Percentiles rank a stretch among this genome's conserved stretches.
Conservation (phyloP, 1,139 yeast genomes). For the Scheffersomyces cryptocercus region DNA sequence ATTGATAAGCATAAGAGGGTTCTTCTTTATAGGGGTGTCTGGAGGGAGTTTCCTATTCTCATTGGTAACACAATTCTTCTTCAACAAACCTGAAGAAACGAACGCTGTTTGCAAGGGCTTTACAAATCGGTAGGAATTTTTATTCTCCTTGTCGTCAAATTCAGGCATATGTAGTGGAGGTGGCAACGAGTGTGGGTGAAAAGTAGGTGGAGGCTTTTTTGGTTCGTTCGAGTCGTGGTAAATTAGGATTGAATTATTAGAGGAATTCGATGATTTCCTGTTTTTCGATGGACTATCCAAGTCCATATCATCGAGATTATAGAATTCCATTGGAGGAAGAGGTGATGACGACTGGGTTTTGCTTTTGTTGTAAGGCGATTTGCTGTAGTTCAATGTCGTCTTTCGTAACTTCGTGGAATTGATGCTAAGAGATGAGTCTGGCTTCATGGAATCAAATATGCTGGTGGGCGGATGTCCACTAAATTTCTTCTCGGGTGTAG, state of each 20-base stretch:
- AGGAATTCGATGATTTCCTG: conserved; percentile 28
- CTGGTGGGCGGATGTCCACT: conserved; percentile 4
- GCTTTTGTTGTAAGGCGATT: conserved; percentile 21
- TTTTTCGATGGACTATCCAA: conserved; percentile 38
- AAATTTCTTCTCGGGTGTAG: conserved; percentile 19
- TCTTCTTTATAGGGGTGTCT: conserved; percentile 80
- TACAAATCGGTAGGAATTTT: conserved; percentile 63
- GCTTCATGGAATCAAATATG: conserved; percentile 16
- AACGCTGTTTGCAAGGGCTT: conserved; percentile 88
- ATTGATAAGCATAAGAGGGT: conserved; percentile 44
- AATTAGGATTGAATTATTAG: conserved; percentile 14
- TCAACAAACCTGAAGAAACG: conserved; percentile 70
- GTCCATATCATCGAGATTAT: conserved; percentile 31
- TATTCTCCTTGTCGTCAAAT: conserved; percentile 36
- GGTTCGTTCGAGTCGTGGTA: conserved; percentile 12
- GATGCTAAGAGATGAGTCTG: conserved; percentile 3
- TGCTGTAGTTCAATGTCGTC: conserved; percentile 13
- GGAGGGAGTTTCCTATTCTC: conserved; percentile 52
- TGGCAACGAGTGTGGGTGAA: conserved; percentile 1
- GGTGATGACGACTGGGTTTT: conserved; percentile 14
- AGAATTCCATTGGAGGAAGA: conserved; percentile 23
- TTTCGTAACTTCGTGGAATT: conserved; percentile 14
- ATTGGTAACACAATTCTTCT: conserved; percentile 57
- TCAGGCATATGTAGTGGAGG: conserved; percentile 12
- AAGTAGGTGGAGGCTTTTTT: conserved; percentile 4